These are phyloP conservation scores for Aspergillus pseudoterreus DNA, from an alignment of 2,329 filamentous ascomycete genomes.

Conservation along the genomic window DNA sequence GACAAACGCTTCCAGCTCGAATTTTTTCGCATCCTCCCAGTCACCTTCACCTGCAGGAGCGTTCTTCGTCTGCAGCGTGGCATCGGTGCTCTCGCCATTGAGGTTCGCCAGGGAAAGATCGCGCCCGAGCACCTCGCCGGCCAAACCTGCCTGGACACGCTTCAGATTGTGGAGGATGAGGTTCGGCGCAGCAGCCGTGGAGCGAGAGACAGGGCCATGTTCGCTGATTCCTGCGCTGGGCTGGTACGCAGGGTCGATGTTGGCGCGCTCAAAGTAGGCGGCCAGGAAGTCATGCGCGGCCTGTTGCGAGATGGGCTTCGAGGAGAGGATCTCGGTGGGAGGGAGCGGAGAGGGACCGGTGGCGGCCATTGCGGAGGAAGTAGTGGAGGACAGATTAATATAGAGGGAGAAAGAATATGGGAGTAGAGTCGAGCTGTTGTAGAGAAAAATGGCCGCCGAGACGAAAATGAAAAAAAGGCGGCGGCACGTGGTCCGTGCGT, in stretches of 20 bases:
- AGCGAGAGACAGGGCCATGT: constrained; percentile 41
- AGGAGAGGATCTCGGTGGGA: constrained; percentile 34
- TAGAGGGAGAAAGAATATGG: neutral
- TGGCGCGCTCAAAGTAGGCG: constrained; percentile 40
- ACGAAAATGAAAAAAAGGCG: constrained; percentile 13
- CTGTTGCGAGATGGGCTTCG: constrained; percentile 34
- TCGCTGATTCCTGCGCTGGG: constrained; percentile 43
- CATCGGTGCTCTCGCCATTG: constrained; percentile 31
- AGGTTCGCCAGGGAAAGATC: constrained; percentile 36
- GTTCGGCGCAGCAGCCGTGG: constrained; percentile 38
- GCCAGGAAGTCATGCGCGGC: constrained; percentile 41
- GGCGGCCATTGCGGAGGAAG: constrained; percentile 28
- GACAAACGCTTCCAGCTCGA: constrained; percentile 41
- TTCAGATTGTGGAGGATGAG: constrained; percentile 44
- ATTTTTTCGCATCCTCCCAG: constrained; percentile 35
- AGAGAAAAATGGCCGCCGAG: neutral
- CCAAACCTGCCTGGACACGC: constrained; percentile 42
- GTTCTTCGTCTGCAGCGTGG: constrained; percentile 19
- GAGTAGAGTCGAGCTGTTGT: neutral
- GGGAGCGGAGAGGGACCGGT: constrained; percentile 35
- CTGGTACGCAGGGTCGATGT: constrained; percentile 40
- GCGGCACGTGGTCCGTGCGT: constrained; percentile 26
- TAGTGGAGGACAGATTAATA: neutral
- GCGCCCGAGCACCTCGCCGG: constrained; percentile 39
- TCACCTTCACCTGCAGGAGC: constrained; percentile 24